Evolutionary conservation across 306 rosid species (phyloP), one percentile per base, ranked within the genome.

Genomic region (Canavalia gladiata): DNA sequence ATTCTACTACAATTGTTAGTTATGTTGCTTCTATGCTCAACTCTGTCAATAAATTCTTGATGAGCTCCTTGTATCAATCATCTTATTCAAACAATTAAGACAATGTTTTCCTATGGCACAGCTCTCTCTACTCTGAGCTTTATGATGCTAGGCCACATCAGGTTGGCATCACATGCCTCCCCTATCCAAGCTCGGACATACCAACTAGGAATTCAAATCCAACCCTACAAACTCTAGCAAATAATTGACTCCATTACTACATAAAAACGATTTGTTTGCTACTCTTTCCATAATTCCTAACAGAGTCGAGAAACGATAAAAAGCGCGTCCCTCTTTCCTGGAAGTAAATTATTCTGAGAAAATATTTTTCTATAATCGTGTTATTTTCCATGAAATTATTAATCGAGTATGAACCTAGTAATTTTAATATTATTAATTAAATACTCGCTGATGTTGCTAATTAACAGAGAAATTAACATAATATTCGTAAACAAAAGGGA

Each of bases 271-370:
- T 7, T 49, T n/a, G 2, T 35, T 39, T 0, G 49, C 58, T 47
- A 56, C 7, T 4, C 34, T 39, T 46, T 62, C 49, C 71, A 3
- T n/a, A 13, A 4, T 33, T 41, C 7, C 11, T 10, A 39, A 82
- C 39, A 75, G 49, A 30, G 41, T 31, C 59, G 37, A 70, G 33
- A 59, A 70, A 80, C 4, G 34, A 39, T 46, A 57, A 18, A 58
- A 58, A 34, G 10, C 18, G 69, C 54, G 0, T 45, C 10, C 51
- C 2, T 45, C 30, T 0, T 35, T 8, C 50, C 12, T 13, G 18
- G 1, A 76, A 63, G 10, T 41, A 47, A 10, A 28, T n/a, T 41
- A 66, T 41, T 7, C 41, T 37, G 4, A 37, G 41, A 37, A 37
- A 37, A 65, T 8, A 1, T 0, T 18, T 18, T 18, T 18, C 25